Evolutionary conservation across 2,329 filamentous ascomycete genomes (phyloP).

Genomic region (Scedosporium boydii): DNA sequence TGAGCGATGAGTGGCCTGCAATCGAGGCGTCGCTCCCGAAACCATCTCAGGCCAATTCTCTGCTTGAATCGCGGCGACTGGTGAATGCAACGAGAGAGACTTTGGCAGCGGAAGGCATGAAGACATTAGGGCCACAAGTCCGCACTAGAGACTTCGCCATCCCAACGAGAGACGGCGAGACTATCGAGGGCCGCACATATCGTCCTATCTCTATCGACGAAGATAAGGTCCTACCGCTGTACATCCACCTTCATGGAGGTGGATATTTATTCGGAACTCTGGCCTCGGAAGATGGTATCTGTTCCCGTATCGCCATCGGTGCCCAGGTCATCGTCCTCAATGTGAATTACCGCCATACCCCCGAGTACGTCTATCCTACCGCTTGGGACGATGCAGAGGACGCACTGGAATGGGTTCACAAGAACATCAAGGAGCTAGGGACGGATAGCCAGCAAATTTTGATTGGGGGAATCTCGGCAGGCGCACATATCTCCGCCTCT

Average conservation of each 20-base stretch:
- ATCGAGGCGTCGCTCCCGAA: slow-evolving; percentile 20
- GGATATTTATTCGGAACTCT: slow-evolving; percentile 48
- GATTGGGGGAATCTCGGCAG: slow-evolving; percentile 39
- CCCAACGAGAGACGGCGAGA: slow-evolving; percentile 32
- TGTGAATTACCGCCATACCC: slow-evolving; percentile 50
- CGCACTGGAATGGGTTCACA: slow-evolving; percentile 43
- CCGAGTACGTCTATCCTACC: slow-evolving; percentile 40
- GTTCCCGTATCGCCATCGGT: slow-evolving; percentile 33
- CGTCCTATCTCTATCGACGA: slow-evolving; percentile 23
- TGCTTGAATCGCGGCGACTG: slow-evolving; percentile 15
- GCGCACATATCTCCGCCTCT: slow-evolving; percentile 30
- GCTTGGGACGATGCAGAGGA: slow-evolving; percentile 45
- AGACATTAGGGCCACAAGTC: slow-evolving; percentile 17
- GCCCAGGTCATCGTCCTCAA: slow-evolving; percentile 37
- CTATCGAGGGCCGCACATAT: slow-evolving; percentile 36
- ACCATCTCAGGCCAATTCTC: slow-evolving; percentile 9
- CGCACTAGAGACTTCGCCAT: slow-evolving; percentile 25
- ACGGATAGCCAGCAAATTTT: slow-evolving; percentile 29
- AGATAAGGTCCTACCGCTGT: slow-evolving; percentile 33
- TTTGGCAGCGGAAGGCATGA: slow-evolving; percentile 19
- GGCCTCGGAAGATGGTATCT: slow-evolving; percentile 40
- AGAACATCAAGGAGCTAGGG: slow-evolving; percentile 26
- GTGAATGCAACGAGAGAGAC: slow-evolving; percentile 24
- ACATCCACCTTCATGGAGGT: slow-evolving; percentile 44
- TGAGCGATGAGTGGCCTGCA: slow-evolving; percentile 33